phyloP scores from a whole-genome alignment of 2,329 filamentous ascomycete genomes.

The Reticulascus tulasneorum region DNA sequence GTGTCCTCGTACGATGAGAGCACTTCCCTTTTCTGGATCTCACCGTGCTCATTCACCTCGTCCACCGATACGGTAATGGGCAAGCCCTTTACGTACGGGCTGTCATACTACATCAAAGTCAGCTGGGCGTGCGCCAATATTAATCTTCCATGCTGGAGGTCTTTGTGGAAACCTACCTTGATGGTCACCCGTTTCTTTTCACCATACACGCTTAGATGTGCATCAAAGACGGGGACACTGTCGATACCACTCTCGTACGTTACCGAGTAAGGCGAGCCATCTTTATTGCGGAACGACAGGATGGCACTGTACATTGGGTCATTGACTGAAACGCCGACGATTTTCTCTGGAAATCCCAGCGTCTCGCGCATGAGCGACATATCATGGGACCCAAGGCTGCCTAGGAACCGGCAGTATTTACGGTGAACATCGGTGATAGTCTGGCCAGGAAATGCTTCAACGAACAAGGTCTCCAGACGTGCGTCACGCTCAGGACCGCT shows the following conservation, averaged over 20 bases:
- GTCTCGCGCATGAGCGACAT: constrained; percentile 49
- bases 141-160: constrained; percentile 6
- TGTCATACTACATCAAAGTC: constrained; percentile 39
- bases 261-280: constrained; percentile 30
- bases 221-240: constrained; percentile 41
- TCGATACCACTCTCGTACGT: constrained; percentile 51
- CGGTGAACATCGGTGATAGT: constrained; percentile 22
- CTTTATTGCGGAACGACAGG: constrained; percentile 8
- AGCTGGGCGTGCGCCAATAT: too few relatives aligned
- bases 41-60: constrained; percentile 29
- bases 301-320: constrained; percentile 10
- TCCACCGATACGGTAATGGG: constrained; percentile 33
- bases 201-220: constrained; percentile 41
- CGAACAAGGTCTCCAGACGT: constrained; percentile 22
- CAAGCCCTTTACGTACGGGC: constrained; percentile 43
- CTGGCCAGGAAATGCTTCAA: constrained; percentile 27
- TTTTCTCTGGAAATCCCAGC: constrained; percentile 16
- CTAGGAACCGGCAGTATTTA: constrained; percentile 37
- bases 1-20: constrained; percentile 21
- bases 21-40: constrained; percentile 27
- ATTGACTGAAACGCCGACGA: constrained; percentile 6
- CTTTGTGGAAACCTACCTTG: not conserved
- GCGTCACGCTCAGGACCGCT: constrained; percentile 15
- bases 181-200: constrained; percentile 39
- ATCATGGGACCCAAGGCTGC: constrained; percentile 49